phyloP scores from a whole-genome alignment of 108 stramenopile genomes.

The Skeletonema marinoi region DNA sequence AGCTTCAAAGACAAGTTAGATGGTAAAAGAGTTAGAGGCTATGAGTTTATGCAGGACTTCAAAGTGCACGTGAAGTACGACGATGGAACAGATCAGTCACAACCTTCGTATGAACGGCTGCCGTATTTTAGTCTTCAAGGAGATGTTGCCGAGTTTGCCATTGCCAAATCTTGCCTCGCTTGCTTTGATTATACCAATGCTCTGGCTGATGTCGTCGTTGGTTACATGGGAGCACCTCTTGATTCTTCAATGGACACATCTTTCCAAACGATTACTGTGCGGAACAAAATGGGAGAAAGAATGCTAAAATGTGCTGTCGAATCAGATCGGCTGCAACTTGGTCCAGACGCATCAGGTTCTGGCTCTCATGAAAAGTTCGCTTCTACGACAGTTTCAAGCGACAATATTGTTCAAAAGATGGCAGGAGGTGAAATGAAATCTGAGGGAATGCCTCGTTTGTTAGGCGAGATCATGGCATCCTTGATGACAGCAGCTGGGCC shows the following conservation, averaged over 20 bases:
- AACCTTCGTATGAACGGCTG: constrained; percentile 53
- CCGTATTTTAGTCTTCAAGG: constrained; percentile 85
- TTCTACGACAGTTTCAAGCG: constrained; percentile 61
- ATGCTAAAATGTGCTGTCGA: constrained; percentile 68
- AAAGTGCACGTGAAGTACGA: constrained; percentile 76
- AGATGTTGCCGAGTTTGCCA: constrained; percentile 72
- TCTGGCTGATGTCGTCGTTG: constrained; percentile 85
- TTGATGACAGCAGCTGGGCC: constrained; percentile 66
- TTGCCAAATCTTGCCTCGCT: constrained; percentile 76
- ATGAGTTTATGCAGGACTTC: constrained; percentile 91
- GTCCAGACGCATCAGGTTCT: constrained; percentile 49
- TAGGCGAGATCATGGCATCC: constrained; percentile 75
- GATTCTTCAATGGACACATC: constrained; percentile 62
- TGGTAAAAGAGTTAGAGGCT: constrained; percentile 41
- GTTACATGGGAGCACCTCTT: constrained; percentile 85
- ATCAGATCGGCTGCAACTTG: constrained; percentile 49
- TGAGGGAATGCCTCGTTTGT: constrained; percentile 66
- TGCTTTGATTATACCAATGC: constrained; percentile 89
- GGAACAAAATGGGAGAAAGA: constrained; percentile 62
- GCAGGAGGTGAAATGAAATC: constrained; percentile 52
- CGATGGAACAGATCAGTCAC: constrained; percentile 18
- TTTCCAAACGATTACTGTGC: constrained; percentile 73
- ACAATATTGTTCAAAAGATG: constrained; percentile 65
- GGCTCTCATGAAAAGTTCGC: constrained; percentile 71
- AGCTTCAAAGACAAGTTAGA: constrained; percentile 40